Conservation (phyloP, 495 filamentous ascomycete species). For the Oidiodendron maius region DNA sequence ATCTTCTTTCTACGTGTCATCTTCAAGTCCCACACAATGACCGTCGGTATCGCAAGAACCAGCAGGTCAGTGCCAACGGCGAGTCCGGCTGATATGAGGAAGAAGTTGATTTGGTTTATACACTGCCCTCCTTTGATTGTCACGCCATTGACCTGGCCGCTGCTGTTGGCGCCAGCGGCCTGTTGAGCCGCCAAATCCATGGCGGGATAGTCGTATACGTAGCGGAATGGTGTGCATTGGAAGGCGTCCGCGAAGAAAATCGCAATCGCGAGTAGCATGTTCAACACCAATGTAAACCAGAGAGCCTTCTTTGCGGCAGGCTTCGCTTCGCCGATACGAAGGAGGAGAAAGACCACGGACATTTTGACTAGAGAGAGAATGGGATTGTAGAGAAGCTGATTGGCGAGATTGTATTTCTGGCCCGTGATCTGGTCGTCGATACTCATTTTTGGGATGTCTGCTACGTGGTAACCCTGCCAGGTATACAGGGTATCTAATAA, state of each 20-base stretch:
- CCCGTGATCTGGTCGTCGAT: conserved; percentile 3
- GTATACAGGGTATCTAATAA: conserved; percentile 3
- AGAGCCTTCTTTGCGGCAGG: conserved; percentile 24
- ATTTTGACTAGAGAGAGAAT: conserved; percentile 44
- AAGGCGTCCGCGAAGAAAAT: conserved; percentile 44
- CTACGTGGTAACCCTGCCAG: conserved; percentile 1
- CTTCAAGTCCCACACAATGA: conserved; percentile 41
- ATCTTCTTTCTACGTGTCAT: conserved; percentile 38
- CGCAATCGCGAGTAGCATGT: conserved; percentile 34
- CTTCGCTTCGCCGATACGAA: conserved; percentile 32
- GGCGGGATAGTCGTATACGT: conserved; percentile 30
- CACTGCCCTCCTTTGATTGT: conserved; percentile 33
- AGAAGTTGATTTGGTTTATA: conserved; percentile 36
- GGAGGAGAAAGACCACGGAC: conserved; percentile 47
- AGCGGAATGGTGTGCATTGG: conserved; percentile 42
- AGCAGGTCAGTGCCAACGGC: conserved; percentile 41
- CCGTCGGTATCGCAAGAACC: conserved; percentile 39
- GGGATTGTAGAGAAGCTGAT: conserved; percentile 46
- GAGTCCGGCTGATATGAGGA: conserved; percentile 35
- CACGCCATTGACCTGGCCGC: not conserved
- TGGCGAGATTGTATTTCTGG: conserved; percentile 28
- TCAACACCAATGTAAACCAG: conserved; percentile 31
- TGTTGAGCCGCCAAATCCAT: conserved; percentile 1
- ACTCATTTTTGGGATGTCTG: conserved; percentile 2
- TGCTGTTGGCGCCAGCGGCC: not conserved